phyloP scores from a whole-genome alignment of 345 rosid species.

The Capsella bursapastoris region DNA sequence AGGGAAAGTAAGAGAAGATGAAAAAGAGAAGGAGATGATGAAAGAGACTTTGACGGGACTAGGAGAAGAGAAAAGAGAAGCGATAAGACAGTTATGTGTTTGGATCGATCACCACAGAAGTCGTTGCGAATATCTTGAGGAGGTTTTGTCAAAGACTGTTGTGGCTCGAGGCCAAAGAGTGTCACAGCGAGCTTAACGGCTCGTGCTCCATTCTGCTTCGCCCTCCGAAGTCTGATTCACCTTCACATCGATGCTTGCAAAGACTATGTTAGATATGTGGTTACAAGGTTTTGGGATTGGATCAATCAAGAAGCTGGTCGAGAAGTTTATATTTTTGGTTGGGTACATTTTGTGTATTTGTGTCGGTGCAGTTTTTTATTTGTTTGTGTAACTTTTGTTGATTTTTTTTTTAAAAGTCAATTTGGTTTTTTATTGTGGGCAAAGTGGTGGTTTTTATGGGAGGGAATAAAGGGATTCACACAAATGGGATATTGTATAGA shows the following conservation, averaged over 20 bases:
- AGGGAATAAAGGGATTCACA: conserved; percentile 6
- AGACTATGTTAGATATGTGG: conserved; percentile 1
- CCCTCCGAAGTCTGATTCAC: background rate
- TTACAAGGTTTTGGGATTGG: conserved; percentile 16
- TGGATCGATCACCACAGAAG: conserved; percentile 84
- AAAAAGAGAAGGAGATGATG: conserved; percentile 58
- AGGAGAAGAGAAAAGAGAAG: conserved; percentile 86
- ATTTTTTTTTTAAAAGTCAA: background rate
- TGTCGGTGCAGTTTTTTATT: conserved; percentile 17
- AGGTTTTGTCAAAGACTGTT: conserved; percentile 37
- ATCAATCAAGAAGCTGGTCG: conserved; percentile 19
- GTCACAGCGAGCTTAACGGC: conserved; percentile 33
- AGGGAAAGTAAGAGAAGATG: conserved; percentile 54
- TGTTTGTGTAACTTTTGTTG: conserved; percentile 19
- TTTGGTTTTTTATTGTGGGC: conserved; percentile 17
- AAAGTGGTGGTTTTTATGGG: conserved; percentile 25
- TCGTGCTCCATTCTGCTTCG: background rate
- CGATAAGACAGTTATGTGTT: conserved; percentile 83
- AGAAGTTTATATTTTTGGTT: conserved; percentile 14
- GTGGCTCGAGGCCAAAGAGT: conserved; percentile 39
- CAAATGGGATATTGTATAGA: conserved; percentile 21
- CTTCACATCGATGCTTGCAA: conserved; percentile 6
- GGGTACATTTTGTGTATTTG: conserved; percentile 23
- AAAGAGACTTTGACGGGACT: conserved; percentile 52
- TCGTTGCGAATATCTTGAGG: conserved; percentile 62